These are phyloP conservation scores for Aspergillus ochraceoroseus DNA, from an alignment of 2,329 filamentous ascomycete genomes.

Conservation along the genomic window DNA sequence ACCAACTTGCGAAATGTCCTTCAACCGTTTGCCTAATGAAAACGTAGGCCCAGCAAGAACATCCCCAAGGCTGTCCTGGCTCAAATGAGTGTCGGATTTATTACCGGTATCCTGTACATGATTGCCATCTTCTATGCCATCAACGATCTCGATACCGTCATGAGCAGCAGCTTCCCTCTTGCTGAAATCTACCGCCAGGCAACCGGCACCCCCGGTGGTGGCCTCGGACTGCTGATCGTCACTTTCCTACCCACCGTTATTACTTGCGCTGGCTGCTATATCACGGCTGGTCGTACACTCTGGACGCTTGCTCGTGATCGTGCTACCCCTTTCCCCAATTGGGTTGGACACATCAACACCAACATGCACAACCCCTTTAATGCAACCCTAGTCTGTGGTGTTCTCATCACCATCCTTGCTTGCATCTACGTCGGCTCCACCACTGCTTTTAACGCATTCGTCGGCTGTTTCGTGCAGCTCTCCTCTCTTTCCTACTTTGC, in stretches of 20 bases:
- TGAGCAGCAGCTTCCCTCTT: conserved; percentile 40
- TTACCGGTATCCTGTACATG: conserved; percentile 47
- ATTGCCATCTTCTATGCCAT: conserved; percentile 52
- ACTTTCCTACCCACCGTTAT: conserved; percentile 53
- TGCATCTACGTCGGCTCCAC: conserved; percentile 54
- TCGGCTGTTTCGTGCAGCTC: conserved; percentile 56
- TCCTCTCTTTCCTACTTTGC: conserved; percentile 53
- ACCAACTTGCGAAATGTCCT: background rate
- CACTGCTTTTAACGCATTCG: conserved; percentile 55
- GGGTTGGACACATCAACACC: conserved; percentile 53
- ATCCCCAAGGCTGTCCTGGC: conserved; percentile 49
- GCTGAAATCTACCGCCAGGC: conserved; percentile 49
- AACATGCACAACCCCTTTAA: conserved; percentile 56
- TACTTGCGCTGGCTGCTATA: conserved; percentile 52
- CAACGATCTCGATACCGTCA: conserved; percentile 32
- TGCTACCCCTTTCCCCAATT: conserved; percentile 53
- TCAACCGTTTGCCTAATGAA: background rate
- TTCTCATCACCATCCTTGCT: conserved; percentile 51
- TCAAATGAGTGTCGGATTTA: conserved; percentile 47
- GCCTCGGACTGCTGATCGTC: conserved; percentile 56
- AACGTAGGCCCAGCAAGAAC: conserved; percentile 39
- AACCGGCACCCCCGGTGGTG: conserved; percentile 47
- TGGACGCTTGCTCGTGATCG: conserved; percentile 58
- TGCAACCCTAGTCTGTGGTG: conserved; percentile 53
- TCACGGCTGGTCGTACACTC: conserved; percentile 58